Evolutionary conservation across 225 moss, liverwort and hornwort genomes (phyloP).

Genomic region (Sphagnum contortum): DNA sequence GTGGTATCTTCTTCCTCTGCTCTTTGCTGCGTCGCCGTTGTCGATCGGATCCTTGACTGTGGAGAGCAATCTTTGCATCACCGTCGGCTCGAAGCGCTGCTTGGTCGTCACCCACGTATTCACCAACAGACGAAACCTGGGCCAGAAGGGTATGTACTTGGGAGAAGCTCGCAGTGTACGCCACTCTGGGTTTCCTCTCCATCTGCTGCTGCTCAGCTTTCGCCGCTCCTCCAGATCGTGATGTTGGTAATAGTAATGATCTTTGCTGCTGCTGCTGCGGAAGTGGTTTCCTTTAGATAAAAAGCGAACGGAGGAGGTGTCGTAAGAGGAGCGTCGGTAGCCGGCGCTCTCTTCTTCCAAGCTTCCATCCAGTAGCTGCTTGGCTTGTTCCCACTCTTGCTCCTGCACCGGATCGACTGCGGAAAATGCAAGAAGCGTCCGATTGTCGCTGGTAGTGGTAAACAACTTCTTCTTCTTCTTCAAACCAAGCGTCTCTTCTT

Average conservation of each 20-base stretch:
- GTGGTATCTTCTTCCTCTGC: constrained; percentile 2
- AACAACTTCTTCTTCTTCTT: too few species aligned
- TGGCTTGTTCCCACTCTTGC: background rate
- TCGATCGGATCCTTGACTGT: constrained; percentile 5
- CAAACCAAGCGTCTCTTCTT: too few species aligned
- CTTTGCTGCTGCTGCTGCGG: too few species aligned
- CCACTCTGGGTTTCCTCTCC: too few species aligned
- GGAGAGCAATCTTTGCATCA: constrained; percentile 5
- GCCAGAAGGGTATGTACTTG: background rate
- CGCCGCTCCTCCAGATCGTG: too few species aligned
- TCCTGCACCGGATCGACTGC: constrained; percentile 3
- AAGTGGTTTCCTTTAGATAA: too few species aligned
- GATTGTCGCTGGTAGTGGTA: background rate
- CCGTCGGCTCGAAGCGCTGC: constrained; percentile 2
- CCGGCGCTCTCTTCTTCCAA: background rate
- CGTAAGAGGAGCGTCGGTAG: background rate
- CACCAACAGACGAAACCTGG: constrained; percentile 2
- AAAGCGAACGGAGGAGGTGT: too few species aligned
- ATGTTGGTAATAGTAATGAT: too few species aligned
- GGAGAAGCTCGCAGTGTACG: background rate
- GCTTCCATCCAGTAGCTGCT: background rate
- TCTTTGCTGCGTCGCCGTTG: background rate
- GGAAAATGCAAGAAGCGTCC: constrained; percentile 3
- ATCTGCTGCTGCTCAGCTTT: too few species aligned
- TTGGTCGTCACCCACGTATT: background rate